A percentile compares a stretch with the other conserved stretches of the same genome.
Evolutionary conservation across 805 yeast genomes (phyloP).

Genomic region (Spathaspora passalidarum): DNA sequence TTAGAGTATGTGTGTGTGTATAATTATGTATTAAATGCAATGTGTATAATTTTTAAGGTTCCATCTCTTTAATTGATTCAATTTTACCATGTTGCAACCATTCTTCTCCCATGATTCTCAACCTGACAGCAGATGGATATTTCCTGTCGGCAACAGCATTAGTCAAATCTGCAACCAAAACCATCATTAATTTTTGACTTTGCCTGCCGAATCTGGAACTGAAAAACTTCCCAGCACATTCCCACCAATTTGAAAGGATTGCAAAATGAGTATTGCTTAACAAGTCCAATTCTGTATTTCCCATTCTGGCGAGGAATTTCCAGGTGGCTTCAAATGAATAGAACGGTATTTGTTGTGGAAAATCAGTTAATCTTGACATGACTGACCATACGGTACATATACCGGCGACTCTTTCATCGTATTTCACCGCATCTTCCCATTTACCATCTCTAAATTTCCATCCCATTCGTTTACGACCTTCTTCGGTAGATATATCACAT

Average conservation of each 20-base stretch:
- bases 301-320: conserved; percentile 68
- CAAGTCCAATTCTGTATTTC: conserved; percentile 51
- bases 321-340: conserved; percentile 54
- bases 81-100: conserved; percentile 52
- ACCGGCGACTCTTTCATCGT: conserved; percentile 86
- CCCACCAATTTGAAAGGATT: conserved; percentile 88
- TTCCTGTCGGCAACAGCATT: conserved; percentile 45
- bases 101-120: conserved; percentile 77
- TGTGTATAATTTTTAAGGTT: conserved; percentile 11
- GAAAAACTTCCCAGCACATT: conserved; percentile 64
- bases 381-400: conserved; percentile 79
- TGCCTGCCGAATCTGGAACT: conserved; percentile 62
- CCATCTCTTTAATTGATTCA: conserved; percentile 45
- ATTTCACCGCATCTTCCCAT: conserved; percentile 63
- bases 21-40: conserved; percentile 5
- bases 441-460: conserved; percentile 61
- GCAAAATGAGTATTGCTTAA: conserved; percentile 69
- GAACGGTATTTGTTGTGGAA: conserved; percentile 27
- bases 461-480: conserved; percentile 84
- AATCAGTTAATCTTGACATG: conserved; percentile 47
- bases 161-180: conserved; percentile 53
- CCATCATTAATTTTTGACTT: conserved; percentile 56
- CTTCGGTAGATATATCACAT: conserved; percentile 72
- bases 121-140: conserved; percentile 76
- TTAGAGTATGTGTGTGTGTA: conserved; percentile 2